A percentile compares a stretch with the other conserved stretches of the same genome.
Evolutionary conservation across 441 rosid species (phyloP).

Genomic region (Populus hybrid): DNA sequence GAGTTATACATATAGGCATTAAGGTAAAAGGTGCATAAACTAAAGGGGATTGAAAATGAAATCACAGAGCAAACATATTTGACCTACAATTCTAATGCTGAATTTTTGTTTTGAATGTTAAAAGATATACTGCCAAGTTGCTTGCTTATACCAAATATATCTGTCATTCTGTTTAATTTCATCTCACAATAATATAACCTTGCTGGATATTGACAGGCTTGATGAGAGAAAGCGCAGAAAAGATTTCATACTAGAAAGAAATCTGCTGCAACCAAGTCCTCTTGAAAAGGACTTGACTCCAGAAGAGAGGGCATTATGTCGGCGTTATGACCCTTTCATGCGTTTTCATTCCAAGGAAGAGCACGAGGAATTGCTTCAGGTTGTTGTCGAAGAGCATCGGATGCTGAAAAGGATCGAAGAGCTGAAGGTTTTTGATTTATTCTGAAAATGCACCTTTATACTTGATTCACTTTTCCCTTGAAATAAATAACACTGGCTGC

Average conservation of each 20-base stretch:
- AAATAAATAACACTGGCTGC: neutral
- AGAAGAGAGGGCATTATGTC: slow-evolving; percentile 72
- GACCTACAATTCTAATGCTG: neutral
- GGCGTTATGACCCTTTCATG: slow-evolving; percentile 78
- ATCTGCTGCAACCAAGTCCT: slow-evolving; percentile 65
- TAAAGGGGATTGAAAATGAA: neutral
- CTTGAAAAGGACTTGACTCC: slow-evolving; percentile 72
- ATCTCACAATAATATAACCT: slow-evolving; percentile 3
- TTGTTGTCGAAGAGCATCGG: slow-evolving; percentile 65
- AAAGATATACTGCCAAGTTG: neutral
- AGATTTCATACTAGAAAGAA: slow-evolving; percentile 84
- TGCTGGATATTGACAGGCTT: slow-evolving; percentile 48
- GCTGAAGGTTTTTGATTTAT: slow-evolving; percentile 55
- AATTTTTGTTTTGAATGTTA: neutral
- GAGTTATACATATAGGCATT: neutral
- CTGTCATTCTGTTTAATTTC: neutral
- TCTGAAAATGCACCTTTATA: neutral
- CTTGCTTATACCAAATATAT: neutral
- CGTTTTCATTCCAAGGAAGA: slow-evolving; percentile 92
- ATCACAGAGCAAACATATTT: neutral
- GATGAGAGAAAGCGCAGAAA: slow-evolving; percentile 94
- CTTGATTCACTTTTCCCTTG: neutral
- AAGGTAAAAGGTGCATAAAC: neutral
- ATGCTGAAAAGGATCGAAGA: slow-evolving; percentile 72
- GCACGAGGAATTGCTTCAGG: slow-evolving; percentile 81